These are phyloP conservation scores for Kregervanrija pseudodelftensis DNA, from an alignment of 805 yeast genomes.

Conservation along the genomic window DNA sequence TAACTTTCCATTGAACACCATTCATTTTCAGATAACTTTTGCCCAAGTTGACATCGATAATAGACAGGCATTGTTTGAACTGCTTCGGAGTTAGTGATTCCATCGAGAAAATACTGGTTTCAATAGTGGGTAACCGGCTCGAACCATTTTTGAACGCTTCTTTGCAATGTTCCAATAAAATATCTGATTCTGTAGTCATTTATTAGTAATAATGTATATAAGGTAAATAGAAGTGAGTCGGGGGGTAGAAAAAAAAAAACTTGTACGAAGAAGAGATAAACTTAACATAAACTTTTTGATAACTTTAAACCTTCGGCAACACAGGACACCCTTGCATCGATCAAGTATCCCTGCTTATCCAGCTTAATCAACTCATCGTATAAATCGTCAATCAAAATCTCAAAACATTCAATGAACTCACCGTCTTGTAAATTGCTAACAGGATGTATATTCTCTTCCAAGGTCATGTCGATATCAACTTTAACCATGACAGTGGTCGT, in stretches of 20 bases:
- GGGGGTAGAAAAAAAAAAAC: no score
- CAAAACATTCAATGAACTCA: conserved; percentile 88
- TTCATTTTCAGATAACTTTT: conserved; percentile 14
- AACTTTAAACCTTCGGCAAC: conserved; percentile 58
- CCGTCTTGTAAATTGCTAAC: conserved; percentile 74
- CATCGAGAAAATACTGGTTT: no score
- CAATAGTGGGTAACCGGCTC: no score
- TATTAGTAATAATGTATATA: no score
- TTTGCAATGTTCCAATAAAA: no score
- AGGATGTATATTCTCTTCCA: conserved; percentile 63
- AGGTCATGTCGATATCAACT: conserved; percentile 65
- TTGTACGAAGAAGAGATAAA: no score
- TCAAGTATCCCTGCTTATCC: conserved; percentile 56
- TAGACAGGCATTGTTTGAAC: conserved; percentile 10
- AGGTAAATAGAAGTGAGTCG: no score
- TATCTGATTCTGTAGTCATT: no score
- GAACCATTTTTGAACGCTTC: no score
- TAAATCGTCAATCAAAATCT: conserved; percentile 55
- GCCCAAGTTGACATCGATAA: conserved; percentile 21
- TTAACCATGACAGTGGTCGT: conserved; percentile 78
- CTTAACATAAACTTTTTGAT: not conserved
- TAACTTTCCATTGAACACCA: conserved; percentile 34
- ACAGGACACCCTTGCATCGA: conserved; percentile 68
- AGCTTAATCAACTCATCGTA: conserved; percentile 47
- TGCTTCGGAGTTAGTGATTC: not conserved